Percentiles rank a stretch among this genome's conserved stretches.
phyloP scores from a whole-genome alignment of 148 eudicot genomes.

The Spergularia bocconei region DNA sequence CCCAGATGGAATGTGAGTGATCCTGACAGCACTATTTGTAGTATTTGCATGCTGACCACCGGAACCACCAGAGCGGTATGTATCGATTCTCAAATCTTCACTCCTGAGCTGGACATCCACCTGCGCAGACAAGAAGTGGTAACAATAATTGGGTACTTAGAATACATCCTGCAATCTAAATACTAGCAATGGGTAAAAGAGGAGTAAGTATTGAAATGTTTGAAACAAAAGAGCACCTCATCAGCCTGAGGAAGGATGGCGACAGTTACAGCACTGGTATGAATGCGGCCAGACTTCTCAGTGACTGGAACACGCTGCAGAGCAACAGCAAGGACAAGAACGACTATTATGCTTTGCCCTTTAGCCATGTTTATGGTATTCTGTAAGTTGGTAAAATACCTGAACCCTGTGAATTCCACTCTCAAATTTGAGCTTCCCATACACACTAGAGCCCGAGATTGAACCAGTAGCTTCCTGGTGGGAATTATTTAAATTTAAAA shows the following conservation, averaged over 20 bases:
- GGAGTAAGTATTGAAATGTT: neutral
- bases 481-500: neutral
- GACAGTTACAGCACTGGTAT: constrained; percentile 93
- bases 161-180: neutral
- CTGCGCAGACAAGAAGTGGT: constrained; percentile 34
- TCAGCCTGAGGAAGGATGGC: constrained; percentile 97
- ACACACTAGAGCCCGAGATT: constrained; percentile 74
- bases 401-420: constrained; percentile 98
- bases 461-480: constrained; percentile 93
- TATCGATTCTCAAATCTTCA: constrained; percentile 86
- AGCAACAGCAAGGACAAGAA: constrained; percentile 13
- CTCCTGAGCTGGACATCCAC: constrained; percentile 78
- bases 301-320: constrained; percentile 95
- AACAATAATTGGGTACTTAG: neutral
- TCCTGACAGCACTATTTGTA: constrained; percentile 94
- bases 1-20: constrained; percentile 79
- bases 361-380: neutral
- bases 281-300: constrained; percentile 91
- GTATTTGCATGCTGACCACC: constrained; percentile 99
- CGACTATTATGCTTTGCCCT: neutral
- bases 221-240: constrained; percentile 49
- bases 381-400: constrained; percentile 36
- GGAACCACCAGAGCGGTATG: constrained; percentile 94
- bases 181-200: too few relatives aligned
- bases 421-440: constrained; percentile 91